Percentiles rank a stretch among this genome's conserved stretches.
Conservation (phyloP, 345 rosid genomes). For the Mangifera indica region DNA sequence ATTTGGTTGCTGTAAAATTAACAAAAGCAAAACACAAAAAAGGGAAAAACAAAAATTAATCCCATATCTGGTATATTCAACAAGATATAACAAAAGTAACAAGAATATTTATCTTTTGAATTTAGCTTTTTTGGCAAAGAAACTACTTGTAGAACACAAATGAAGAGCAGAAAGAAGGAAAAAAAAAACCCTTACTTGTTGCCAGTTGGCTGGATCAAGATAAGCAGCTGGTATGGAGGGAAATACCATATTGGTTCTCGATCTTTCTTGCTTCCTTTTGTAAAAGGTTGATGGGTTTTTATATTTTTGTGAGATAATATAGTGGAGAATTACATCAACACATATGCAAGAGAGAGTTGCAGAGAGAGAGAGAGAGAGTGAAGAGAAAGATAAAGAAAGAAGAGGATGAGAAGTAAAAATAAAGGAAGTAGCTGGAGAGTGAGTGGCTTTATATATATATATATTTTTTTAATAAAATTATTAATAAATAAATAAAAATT, state of each 20-base stretch:
- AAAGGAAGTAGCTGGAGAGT: slow-evolving; percentile 35
- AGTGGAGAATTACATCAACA: slow-evolving; percentile 56
- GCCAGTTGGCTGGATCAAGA: slow-evolving; percentile 99
- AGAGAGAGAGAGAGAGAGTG: slow-evolving; percentile 28
- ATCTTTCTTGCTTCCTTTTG: slow-evolving; percentile 39
- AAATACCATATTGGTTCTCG: slow-evolving; percentile 63
- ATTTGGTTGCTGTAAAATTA: slow-evolving; percentile 42
- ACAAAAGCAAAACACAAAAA: slow-evolving; percentile 14
- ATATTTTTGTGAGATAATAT: slow-evolving; percentile 34
- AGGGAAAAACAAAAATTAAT: slow-evolving; percentile 20
- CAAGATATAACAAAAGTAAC: slow-evolving; percentile 38
- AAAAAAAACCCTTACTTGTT: slow-evolving; percentile 55
- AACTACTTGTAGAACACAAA: slow-evolving; percentile 15
- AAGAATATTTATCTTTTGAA: slow-evolving; percentile 51
- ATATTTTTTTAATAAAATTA: too few species aligned
- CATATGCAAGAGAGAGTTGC: slow-evolving; percentile 15
- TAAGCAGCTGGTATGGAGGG: slow-evolving; percentile 79
- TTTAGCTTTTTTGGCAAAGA: slow-evolving; percentile 31
- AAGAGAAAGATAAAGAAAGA: slow-evolving; percentile 30
- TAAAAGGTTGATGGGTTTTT: slow-evolving; percentile 41
- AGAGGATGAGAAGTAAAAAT: slow-evolving; percentile 44
- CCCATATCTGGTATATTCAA: slow-evolving; percentile 58
- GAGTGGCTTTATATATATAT: slow-evolving; percentile 54
- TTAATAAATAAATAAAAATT: slow-evolving; percentile 3
- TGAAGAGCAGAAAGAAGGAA: not conserved